A percentile compares a stretch with the other conserved stretches of the same genome.
These are phyloP conservation scores for Hymenoscyphus repandus DNA, from an alignment of 2,329 filamentous ascomycete species.

Conservation along the genomic window DNA sequence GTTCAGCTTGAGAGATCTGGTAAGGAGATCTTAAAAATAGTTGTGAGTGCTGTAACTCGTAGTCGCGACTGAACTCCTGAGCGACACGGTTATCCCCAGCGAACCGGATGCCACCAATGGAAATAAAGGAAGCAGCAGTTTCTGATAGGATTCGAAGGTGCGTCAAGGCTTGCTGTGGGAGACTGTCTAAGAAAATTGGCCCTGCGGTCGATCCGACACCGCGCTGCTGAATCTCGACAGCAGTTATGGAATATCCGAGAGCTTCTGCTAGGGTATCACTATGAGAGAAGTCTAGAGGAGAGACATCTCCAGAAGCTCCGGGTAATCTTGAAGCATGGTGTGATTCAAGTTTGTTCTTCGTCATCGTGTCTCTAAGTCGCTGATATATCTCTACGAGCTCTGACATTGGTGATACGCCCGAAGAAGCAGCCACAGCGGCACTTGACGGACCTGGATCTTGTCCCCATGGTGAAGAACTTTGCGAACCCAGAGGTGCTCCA, in stretches of 20 bases:
- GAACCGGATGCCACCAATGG: slow-evolving; percentile 64
- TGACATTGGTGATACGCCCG: slow-evolving; percentile 36
- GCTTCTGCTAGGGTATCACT: slow-evolving; percentile 58
- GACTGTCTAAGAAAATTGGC: slow-evolving; percentile 72
- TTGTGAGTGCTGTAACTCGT: slow-evolving; percentile 68
- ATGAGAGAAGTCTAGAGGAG: slow-evolving; percentile 41
- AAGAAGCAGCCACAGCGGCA: slow-evolving; percentile 35
- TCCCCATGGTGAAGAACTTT: slow-evolving; percentile 20
- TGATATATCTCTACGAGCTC: slow-evolving; percentile 58
- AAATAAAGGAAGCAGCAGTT: slow-evolving; percentile 79
- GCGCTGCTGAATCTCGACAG: slow-evolving; percentile 86
- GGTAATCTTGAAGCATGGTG: slow-evolving; percentile 26
- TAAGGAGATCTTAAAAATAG: slow-evolving; percentile 47
- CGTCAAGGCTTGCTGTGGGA: slow-evolving; percentile 77
- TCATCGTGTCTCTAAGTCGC: slow-evolving; percentile 53
- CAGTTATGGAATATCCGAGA: slow-evolving; percentile 80
- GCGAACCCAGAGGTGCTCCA: slow-evolving; percentile 22
- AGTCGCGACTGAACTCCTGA: slow-evolving; percentile 61
- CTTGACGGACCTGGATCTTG: slow-evolving; percentile 35
- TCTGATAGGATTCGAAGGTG: slow-evolving; percentile 86
- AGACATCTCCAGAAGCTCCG: background rate
- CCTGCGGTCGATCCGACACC: slow-evolving; percentile 71
- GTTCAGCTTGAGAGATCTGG: background rate
- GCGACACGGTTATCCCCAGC: slow-evolving; percentile 56
- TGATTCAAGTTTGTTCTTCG: slow-evolving; percentile 46